A percentile compares a stretch with the other conserved stretches of the same genome.
Evolutionary conservation across 805 yeast genomes (phyloP).

Genomic region (Wickerhamomyces canadensis): DNA sequence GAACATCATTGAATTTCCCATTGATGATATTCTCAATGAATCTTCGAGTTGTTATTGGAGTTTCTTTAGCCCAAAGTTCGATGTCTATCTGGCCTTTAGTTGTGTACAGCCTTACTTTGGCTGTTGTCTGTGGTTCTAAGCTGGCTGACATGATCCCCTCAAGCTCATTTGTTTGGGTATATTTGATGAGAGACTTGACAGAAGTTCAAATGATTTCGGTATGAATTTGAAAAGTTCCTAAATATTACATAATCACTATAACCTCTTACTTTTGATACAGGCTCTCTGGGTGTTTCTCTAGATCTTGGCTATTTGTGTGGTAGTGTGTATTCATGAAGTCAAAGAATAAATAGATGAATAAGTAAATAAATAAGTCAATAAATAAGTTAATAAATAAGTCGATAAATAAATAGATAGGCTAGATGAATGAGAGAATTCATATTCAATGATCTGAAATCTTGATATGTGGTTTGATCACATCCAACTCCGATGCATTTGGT

Average conservation of each 20-base stretch:
- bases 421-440: neutral
- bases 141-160: constrained; percentile 3
- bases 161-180: neutral
- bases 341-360: constrained; percentile 4
- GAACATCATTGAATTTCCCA: constrained; percentile 34
- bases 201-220: no score
- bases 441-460: constrained; percentile 9
- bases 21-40: constrained; percentile 47
- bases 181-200: no score
- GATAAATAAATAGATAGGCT: neutral
- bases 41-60: constrained; percentile 40
- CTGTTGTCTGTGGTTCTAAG: constrained; percentile 52
- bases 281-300: no score
- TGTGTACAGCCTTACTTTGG: constrained; percentile 51
- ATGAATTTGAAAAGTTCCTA: neutral
- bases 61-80: constrained; percentile 67
- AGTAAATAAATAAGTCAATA: constrained; percentile 8
- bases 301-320: no score
- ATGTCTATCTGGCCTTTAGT: constrained; percentile 53
- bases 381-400: constrained; percentile 5
- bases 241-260: no score
- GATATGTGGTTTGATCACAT: constrained; percentile 21
- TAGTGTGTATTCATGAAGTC: no score
- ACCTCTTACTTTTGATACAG: no score
- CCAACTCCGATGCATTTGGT: constrained; percentile 31